Evolutionary conservation across 2,329 filamentous ascomycete genomes (phyloP).

Genomic region (Exutisphaerella laricina): DNA sequence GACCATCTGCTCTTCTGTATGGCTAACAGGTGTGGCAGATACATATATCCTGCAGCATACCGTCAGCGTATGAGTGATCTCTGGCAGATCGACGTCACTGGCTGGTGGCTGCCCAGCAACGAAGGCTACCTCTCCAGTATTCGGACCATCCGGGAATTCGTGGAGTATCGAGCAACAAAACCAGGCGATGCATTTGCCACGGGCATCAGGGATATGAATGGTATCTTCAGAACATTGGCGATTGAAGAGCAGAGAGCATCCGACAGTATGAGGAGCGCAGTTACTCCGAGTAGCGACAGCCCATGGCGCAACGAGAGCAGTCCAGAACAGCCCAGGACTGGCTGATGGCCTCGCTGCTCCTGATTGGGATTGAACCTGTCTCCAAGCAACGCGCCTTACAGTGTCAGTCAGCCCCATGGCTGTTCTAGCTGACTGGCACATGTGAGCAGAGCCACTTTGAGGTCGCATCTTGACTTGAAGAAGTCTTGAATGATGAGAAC

Average conservation of each 20-base stretch:
- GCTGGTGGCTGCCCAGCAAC: slow-evolving; percentile 87
- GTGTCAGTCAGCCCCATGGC: too few relatives aligned
- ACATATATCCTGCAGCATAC: slow-evolving; percentile 71
- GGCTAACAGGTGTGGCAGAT: slow-evolving; percentile 49
- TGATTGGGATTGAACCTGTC: too few relatives aligned
- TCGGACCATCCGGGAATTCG: slow-evolving; percentile 71
- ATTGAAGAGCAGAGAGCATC: slow-evolving; percentile 24
- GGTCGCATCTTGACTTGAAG: too few relatives aligned
- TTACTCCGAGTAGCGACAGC: slow-evolving; percentile 19
- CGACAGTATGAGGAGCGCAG: slow-evolving; percentile 18
- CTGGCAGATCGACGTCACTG: slow-evolving; percentile 66
- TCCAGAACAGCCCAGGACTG: slow-evolving; percentile 17
- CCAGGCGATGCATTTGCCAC: slow-evolving; percentile 23
- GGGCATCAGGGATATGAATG: slow-evolving; percentile 33
- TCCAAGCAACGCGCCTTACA: too few relatives aligned
- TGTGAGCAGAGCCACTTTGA: too few relatives aligned
- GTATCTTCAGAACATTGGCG: slow-evolving; percentile 38
- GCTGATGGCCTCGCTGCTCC: neutral
- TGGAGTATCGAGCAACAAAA: slow-evolving; percentile 38
- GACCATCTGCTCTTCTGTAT: neutral
- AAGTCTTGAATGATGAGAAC: too few relatives aligned
- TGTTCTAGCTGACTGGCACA: too few relatives aligned
- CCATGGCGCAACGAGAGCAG: slow-evolving; percentile 19
- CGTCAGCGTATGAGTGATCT: slow-evolving; percentile 69
- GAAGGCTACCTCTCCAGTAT: slow-evolving; percentile 70